Conservation (phyloP, 768 basidiomycete species). For the Leccinum uliginosum region DNA sequence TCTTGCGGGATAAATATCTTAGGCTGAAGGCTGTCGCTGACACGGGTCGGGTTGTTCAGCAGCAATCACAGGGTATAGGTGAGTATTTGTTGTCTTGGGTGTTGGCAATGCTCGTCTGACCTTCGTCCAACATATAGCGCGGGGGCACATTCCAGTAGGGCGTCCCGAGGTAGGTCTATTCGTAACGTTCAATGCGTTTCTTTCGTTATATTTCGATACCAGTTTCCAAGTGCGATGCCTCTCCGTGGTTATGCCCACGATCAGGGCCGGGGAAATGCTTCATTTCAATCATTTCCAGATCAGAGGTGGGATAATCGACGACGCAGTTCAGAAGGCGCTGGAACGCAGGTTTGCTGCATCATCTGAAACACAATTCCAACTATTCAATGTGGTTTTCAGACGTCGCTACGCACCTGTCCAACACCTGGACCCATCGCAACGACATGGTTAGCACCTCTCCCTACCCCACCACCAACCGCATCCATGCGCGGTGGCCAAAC, state of each 20-base stretch:
- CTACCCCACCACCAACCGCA: slow-evolving; percentile 20
- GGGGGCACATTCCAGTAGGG: slow-evolving; percentile 1
- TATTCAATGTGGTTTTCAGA: not conserved
- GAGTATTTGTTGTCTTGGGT: not conserved
- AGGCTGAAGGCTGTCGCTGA: slow-evolving; percentile 11
- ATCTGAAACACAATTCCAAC: not conserved
- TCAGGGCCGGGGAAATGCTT: slow-evolving; percentile 6
- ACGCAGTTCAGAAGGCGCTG: slow-evolving; percentile 14
- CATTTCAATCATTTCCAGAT: slow-evolving; percentile 3
- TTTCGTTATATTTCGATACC: not conserved
- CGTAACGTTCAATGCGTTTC: not conserved
- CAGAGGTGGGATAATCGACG: slow-evolving; percentile 8
- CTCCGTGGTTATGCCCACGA: not conserved
- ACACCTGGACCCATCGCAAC: slow-evolving; percentile 7
- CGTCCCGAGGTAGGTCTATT: slow-evolving; percentile 10
- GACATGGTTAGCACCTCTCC: slow-evolving; percentile 15
- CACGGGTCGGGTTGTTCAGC: slow-evolving; percentile 1
- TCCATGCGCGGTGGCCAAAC: slow-evolving; percentile 5
- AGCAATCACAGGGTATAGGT: slow-evolving; percentile 10
- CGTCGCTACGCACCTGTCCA: slow-evolving; percentile 8
- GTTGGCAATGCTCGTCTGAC: not conserved
- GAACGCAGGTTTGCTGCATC: slow-evolving; percentile 19
- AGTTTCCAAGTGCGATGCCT: not conserved
- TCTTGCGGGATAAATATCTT: slow-evolving; percentile 21
- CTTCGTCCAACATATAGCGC: not conserved